Evolutionary conservation across 495 filamentous ascomycete genomes (phyloP).

Genomic region (Lasiosphaeria ovina): DNA sequence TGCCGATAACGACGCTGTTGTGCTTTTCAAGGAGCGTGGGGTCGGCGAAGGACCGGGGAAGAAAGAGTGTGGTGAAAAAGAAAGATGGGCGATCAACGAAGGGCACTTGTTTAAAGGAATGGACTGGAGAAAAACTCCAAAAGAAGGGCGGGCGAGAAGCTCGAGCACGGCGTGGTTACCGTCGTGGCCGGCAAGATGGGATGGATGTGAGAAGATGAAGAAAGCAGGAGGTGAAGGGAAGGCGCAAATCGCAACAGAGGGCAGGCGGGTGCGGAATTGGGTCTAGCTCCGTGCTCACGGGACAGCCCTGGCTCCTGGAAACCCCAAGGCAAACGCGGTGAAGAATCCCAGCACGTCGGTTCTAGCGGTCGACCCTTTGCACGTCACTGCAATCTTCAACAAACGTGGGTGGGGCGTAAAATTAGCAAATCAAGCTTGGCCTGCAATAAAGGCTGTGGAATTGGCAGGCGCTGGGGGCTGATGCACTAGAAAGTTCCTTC

Average conservation of each 20-base stretch:
- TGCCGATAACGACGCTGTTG: slow-evolving; percentile 25
- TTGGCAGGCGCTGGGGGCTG: slow-evolving; percentile 10
- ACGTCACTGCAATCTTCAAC: slow-evolving; percentile 17
- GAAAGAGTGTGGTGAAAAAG: slow-evolving; percentile 6
- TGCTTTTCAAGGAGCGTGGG: slow-evolving; percentile 6
- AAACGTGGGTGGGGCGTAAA: slow-evolving; percentile 6
- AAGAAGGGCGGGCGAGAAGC: slow-evolving; percentile 24
- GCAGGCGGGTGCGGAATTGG: neutral
- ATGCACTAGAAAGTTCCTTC: slow-evolving; percentile 1
- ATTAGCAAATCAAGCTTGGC: neutral
- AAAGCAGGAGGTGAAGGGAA: slow-evolving; percentile 2
- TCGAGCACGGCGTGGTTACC: slow-evolving; percentile 15
- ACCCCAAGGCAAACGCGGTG: neutral
- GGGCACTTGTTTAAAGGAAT: slow-evolving; percentile 34
- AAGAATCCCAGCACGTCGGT: slow-evolving; percentile 23
- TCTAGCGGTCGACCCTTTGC: slow-evolving; percentile 25
- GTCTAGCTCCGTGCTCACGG: neutral
- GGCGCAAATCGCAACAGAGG: neutral
- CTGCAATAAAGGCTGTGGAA: slow-evolving; percentile 8
- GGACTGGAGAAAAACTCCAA: slow-evolving; percentile 31
- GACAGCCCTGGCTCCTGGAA: neutral
- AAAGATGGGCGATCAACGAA: slow-evolving; percentile 12
- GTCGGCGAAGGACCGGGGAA: slow-evolving; percentile 1
- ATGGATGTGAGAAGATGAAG: slow-evolving; percentile 9
- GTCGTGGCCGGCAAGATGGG: slow-evolving; percentile 1